Percentiles rank a stretch among this genome's conserved stretches.
These are phyloP conservation scores for Cladosporium oxysporum DNA, from an alignment of 2,329 filamentous ascomycete species.

Conservation along the genomic window DNA sequence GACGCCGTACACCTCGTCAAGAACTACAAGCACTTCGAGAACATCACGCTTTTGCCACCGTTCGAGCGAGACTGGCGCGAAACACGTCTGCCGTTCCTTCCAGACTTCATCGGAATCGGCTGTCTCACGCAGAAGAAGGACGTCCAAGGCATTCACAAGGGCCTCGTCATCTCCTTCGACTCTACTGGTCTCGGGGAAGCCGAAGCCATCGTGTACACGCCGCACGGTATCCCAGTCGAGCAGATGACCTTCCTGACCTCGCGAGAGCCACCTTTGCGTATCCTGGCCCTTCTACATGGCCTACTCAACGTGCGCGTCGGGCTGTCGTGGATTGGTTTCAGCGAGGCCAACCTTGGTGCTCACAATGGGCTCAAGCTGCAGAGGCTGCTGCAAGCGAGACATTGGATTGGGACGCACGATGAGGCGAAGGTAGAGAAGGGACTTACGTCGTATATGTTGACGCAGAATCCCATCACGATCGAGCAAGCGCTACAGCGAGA, in stretches of 20 bases:
- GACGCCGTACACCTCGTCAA: constrained; percentile 59
- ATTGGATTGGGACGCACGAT: constrained; percentile 68
- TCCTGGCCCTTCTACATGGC: constrained; percentile 64
- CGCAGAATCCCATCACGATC: constrained; percentile 44
- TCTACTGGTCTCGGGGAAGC: constrained; percentile 38
- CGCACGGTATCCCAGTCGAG: constrained; percentile 58
- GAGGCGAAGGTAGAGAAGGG: constrained; percentile 63
- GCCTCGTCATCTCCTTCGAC: constrained; percentile 60
- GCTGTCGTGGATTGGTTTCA: constrained; percentile 28
- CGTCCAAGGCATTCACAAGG: constrained; percentile 62
- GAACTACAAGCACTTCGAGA: constrained; percentile 61
- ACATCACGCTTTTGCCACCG: constrained; percentile 52
- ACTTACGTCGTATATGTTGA: constrained; percentile 54
- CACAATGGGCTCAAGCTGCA: constrained; percentile 62
- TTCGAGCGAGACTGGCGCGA: constrained; percentile 53
- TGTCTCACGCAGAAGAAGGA: constrained; percentile 57
- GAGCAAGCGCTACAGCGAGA: constrained; percentile 53
- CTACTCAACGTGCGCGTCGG: constrained; percentile 61
- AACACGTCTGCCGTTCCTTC: constrained; percentile 50
- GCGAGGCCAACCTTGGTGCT: constrained; percentile 64
- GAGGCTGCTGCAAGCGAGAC: constrained; percentile 54
- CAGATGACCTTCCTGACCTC: constrained; percentile 46
- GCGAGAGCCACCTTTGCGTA: constrained; percentile 51
- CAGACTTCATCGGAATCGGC: constrained; percentile 63
- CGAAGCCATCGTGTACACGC: constrained; percentile 64